Conservation (phyloP, 2,329 filamentous ascomycete genomes). For the Emericellopsis atlantica region DNA sequence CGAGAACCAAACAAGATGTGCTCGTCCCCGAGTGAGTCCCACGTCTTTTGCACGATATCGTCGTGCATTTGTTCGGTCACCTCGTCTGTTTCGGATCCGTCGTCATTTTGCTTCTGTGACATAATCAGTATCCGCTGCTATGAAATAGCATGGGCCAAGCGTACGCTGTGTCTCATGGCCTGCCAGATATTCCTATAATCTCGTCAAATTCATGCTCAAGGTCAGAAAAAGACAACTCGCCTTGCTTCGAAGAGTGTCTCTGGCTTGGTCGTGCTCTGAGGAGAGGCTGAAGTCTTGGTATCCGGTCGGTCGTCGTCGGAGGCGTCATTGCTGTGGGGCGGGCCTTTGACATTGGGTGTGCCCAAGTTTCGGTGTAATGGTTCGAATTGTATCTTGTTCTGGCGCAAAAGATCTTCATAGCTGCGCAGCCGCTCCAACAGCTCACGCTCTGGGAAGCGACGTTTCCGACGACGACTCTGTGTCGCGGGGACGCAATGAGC, state of each 20-base stretch:
- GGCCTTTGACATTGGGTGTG: not conserved
- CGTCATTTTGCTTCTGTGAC: not conserved
- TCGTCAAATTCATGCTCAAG: not conserved
- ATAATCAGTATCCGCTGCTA: not conserved
- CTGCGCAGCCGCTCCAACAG: conserved; percentile 41
- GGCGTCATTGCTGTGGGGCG: too few species aligned
- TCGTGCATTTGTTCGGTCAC: not conserved
- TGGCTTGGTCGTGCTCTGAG: too few species aligned
- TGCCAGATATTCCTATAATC: not conserved
- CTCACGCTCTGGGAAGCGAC: conserved; percentile 43
- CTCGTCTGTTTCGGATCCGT: not conserved
- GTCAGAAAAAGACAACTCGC: too few species aligned
- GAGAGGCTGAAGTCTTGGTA: too few species aligned
- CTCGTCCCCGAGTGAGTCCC: conserved; percentile 13
- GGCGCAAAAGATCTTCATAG: conserved; percentile 43
- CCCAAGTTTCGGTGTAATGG: conserved; percentile 15
- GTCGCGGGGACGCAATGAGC: conserved; percentile 11
- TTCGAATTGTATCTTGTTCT: conserved; percentile 43
- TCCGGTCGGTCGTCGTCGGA: too few species aligned
- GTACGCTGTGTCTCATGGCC: not conserved
- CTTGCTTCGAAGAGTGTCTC: too few species aligned
- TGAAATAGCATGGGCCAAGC: not conserved
- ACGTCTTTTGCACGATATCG: conserved; percentile 5
- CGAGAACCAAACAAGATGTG: conserved; percentile 5
- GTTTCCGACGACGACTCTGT: conserved; percentile 3